phyloP scores from a whole-genome alignment of 176 grass and related monocot genomes.

The Carex scoparia region DNA sequence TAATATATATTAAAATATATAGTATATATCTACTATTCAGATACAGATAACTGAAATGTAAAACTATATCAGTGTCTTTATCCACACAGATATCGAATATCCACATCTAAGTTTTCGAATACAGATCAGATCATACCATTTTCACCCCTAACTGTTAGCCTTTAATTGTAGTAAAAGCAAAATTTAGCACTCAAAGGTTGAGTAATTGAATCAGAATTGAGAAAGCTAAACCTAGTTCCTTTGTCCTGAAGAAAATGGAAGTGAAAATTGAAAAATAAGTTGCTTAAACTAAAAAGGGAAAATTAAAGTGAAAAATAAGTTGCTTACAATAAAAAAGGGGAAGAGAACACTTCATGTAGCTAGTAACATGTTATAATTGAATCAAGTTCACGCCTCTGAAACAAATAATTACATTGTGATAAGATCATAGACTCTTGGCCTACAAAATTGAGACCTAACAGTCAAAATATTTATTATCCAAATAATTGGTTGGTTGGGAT shows the following conservation, averaged over 20 bases:
- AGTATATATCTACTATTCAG: too few species aligned
- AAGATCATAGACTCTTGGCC: background rate
- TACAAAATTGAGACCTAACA: background rate
- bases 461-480: background rate
- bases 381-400: conserved; percentile 6
- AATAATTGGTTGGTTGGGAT: background rate
- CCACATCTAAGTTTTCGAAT: too few species aligned
- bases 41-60: too few species aligned
- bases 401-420: background rate
- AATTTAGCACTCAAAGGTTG: background rate
- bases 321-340: background rate
- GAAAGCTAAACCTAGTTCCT: background rate
- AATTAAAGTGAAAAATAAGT: conserved; percentile 8
- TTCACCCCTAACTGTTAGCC: background rate
- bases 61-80: too few species aligned
- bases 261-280: conserved; percentile 4
- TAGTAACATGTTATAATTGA: background rate
- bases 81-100: too few species aligned
- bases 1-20: too few species aligned
- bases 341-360: background rate
- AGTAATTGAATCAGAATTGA: background rate
- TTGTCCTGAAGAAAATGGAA: conserved; percentile 8
- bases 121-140: too few species aligned
- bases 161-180: background rate
- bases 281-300: background rate